Evolutionary conservation across 345 rosid species (phyloP), one percentile per base, ranked within the genome.

Genomic region (Aurinia saxatilis): DNA sequence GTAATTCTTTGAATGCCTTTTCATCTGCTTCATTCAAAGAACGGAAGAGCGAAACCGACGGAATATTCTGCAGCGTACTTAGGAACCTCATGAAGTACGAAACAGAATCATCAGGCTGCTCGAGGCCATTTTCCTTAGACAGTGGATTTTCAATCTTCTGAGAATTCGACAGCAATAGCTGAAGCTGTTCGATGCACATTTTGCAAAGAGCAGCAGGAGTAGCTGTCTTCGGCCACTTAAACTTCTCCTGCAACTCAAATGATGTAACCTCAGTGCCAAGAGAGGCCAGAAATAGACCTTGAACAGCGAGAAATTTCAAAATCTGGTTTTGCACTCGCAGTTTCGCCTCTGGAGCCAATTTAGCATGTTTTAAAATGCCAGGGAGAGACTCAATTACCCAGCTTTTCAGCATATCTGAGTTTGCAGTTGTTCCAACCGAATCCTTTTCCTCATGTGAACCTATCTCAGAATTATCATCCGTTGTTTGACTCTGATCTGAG

Each of bases 401-500:
- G 67, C 79, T 75, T 81, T 84, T 95, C 81, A 88, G 63, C 66
- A 68, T 75, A 70, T 93, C 97, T 42, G 86, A 73, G 67, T 71
- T 87, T 62, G 79, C 95, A 36, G 65, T 60, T 17, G 76, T 50
- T 55, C 74, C 81, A 73, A 69, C 38, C 31, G 85, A 78, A 62
- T 87, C 95, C 76, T 82, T 93, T 64, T 87, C 96, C 73, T 88
- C 96, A 7, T 70, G 48, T 17, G 91, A 84, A 33, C 90, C 96
- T 56, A 85, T 80, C 75, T 90, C 99, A 14, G 92, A 88, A 70
- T 90, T 93, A 57, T 95, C 99, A 81, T 95, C 99, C 11, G 97
- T 93, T 59, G 99, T 90, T 80, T 92, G 97, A 78, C 97, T 93
- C 79, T 90, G 99, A 79, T 90, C 97, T 27, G 97, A 73, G 51